phyloP scores from a whole-genome alignment of 352 stramenopile genomes.

The Achlya hypogyna region DNA sequence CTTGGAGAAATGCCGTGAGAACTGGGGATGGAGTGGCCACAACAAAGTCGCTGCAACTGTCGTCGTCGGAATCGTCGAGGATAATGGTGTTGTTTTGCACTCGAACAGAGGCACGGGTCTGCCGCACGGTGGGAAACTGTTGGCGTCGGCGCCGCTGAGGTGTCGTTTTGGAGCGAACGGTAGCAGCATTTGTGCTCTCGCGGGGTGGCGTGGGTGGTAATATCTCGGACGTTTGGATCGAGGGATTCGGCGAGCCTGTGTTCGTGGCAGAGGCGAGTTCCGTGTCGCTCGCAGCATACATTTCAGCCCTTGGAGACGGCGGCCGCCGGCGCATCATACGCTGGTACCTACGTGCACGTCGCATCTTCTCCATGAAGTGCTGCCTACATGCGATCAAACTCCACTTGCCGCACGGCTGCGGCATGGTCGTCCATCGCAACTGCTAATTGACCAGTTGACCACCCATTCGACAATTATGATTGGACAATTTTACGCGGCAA shows the following conservation, averaged over 20 bases:
- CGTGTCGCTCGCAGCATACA: neutral
- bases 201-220: neutral
- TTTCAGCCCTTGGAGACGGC: too few relatives aligned
- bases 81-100: neutral
- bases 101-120: neutral
- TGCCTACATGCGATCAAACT: neutral
- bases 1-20: too few relatives aligned
- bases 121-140: neutral
- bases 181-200: neutral
- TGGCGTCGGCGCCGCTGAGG: neutral
- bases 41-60: too few relatives aligned
- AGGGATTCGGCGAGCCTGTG: neutral
- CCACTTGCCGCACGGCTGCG: neutral
- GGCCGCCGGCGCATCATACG: neutral
- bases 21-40: too few relatives aligned
- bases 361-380: neutral
- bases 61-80: neutral
- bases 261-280: neutral
- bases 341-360: neutral
- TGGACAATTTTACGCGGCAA: neutral
- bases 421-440: neutral
- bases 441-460: neutral
- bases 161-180: neutral
- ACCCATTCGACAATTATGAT: neutral
- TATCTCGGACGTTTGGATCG: neutral